Conservation (phyloP, 2,329 filamentous ascomycete species). For the Aureobasidium sp. region DNA sequence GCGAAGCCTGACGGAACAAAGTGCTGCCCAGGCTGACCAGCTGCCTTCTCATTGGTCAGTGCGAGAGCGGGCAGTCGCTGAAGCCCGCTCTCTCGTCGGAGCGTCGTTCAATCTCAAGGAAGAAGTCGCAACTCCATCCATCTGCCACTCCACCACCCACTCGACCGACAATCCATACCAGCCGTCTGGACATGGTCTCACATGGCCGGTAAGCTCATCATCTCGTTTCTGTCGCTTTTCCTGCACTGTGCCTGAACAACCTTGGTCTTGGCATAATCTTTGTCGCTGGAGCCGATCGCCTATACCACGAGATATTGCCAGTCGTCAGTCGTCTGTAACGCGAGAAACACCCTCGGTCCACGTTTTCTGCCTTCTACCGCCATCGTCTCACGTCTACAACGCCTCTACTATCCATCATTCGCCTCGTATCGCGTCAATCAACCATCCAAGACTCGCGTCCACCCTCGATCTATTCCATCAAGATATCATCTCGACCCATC, state of each 20-base stretch:
- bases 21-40: background rate
- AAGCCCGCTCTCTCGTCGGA: background rate
- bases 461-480: slow-evolving; percentile 12
- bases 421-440: slow-evolving; percentile 1
- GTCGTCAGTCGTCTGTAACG: background rate
- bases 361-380: background rate
- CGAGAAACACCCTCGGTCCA: background rate
- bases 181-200: slow-evolving; percentile 27
- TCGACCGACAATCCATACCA: background rate
- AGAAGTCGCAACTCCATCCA: background rate
- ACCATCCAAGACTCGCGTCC: slow-evolving; percentile 8
- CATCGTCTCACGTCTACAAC: background rate
- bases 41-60: background rate
- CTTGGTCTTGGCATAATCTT: slow-evolving; percentile 1
- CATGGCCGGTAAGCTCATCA: slow-evolving; percentile 51
- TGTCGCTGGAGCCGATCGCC: background rate
- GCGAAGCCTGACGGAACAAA: background rate
- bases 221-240: slow-evolving; percentile 21
- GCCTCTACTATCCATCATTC: background rate
- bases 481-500: slow-evolving; percentile 32
- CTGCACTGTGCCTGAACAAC: background rate
- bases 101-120: no score
- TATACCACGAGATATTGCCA: background rate
- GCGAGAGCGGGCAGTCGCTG: background rate
- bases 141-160: background rate